Percentiles rank a stretch among this genome's conserved stretches.
phyloP scores from a whole-genome alignment of 2,329 filamentous ascomycete species.

The Aspergillus ochraceus region DNA sequence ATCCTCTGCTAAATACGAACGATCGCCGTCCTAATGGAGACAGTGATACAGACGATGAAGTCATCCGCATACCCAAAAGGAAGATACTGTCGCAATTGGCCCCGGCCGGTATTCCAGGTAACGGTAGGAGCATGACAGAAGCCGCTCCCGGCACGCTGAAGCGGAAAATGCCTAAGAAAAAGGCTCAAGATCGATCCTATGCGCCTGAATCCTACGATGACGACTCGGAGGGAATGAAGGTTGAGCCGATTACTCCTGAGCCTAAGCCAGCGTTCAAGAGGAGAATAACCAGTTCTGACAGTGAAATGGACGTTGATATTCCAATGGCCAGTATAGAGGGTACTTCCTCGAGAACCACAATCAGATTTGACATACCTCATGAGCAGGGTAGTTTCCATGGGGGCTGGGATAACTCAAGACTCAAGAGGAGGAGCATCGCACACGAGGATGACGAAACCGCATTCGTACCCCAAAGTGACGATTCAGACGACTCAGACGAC shows the following conservation, averaged over 20 bases:
- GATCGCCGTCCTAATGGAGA: neutral
- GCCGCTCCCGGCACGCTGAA: neutral
- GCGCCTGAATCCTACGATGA: neutral
- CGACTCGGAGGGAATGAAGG: neutral
- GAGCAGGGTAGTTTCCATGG: neutral
- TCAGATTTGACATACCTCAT: neutral
- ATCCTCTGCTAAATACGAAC: neutral
- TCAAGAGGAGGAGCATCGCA: neutral
- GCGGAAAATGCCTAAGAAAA: neutral
- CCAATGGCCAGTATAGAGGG: neutral
- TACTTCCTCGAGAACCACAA: neutral
- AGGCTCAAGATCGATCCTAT: neutral
- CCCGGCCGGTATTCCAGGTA: neutral
- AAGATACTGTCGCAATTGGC: neutral
- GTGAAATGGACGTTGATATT: neutral
- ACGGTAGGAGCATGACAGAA: neutral
- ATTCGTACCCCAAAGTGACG: constrained; percentile 7
- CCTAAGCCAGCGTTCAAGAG: neutral
- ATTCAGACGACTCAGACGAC: constrained; percentile 15
- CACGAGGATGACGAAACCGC: neutral
- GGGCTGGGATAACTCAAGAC: neutral
- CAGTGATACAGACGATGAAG: neutral
- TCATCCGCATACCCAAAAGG: neutral
- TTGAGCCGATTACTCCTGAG: neutral
- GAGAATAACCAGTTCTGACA: neutral